Percentiles rank a stretch among this genome's conserved stretches.
These are phyloP conservation scores for Isabelozyma pseudorhagii DNA, from an alignment of 805 yeast species.

Conservation along the genomic window DNA sequence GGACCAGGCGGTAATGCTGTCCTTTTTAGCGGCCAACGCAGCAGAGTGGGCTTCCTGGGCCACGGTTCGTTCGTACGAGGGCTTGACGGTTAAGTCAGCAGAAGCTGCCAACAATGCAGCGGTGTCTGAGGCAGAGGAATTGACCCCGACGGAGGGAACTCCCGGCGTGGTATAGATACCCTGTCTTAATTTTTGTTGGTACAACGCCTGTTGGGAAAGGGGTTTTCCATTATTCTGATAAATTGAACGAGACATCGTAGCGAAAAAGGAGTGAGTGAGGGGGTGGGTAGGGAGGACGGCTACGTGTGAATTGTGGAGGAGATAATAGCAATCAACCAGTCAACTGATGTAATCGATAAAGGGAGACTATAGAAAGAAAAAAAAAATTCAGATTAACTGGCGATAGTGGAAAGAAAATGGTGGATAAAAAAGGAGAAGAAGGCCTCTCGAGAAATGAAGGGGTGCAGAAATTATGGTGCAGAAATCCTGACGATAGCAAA, in stretches of 20 bases:
- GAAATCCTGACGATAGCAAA: too few species aligned
- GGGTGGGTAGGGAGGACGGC: neutral
- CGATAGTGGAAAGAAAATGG: too few species aligned
- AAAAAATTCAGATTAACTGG: too few species aligned
- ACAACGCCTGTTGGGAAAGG: slow-evolving; percentile 69
- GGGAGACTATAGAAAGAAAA: too few species aligned
- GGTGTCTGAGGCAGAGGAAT: slow-evolving; percentile 65
- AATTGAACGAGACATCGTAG: slow-evolving; percentile 39
- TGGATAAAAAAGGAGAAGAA: too few species aligned
- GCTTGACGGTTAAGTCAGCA: slow-evolving; percentile 58
- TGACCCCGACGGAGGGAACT: slow-evolving; percentile 56
- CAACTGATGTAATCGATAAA: too few species aligned
- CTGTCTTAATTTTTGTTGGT: slow-evolving; percentile 68
- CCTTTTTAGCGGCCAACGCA: slow-evolving; percentile 45
- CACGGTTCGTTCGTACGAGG: slow-evolving; percentile 58
- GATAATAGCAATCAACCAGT: too few species aligned
- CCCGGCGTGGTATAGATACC: slow-evolving; percentile 57
- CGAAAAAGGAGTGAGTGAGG: neutral
- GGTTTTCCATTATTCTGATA: slow-evolving; percentile 73
- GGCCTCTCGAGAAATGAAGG: too few species aligned
- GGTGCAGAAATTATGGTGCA: too few species aligned
- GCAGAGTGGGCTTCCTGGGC: slow-evolving; percentile 65
- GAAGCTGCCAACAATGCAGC: slow-evolving; percentile 77
- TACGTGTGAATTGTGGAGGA: neutral
- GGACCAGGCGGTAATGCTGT: slow-evolving; percentile 48